Percentiles rank a stretch among this genome's conserved stretches.
phyloP scores from a whole-genome alignment of 148 eudicot species.

The Spergularia bocconei region DNA sequence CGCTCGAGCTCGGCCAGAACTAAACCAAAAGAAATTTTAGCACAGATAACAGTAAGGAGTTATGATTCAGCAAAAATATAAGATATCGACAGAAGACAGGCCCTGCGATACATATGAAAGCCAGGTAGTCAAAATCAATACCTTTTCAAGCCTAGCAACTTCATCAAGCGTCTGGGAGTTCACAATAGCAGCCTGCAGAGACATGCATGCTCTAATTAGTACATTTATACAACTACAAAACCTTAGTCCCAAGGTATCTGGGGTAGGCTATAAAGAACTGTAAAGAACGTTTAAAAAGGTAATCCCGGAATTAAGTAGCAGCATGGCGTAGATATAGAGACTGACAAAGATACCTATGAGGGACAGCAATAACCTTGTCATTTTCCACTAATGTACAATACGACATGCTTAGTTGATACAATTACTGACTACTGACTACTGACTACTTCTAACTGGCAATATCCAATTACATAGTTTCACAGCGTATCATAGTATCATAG shows the following conservation, averaged over 20 bases:
- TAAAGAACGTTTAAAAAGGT: neutral
- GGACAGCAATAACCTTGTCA: neutral
- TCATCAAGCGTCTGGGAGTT: slow-evolving; percentile 98
- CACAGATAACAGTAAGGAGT: neutral
- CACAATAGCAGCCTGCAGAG: slow-evolving; percentile 93
- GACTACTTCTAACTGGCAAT: neutral
- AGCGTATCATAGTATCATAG: too few relatives aligned
- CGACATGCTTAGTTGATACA: neutral
- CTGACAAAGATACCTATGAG: neutral
- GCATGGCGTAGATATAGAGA: neutral
- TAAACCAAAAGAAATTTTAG: neutral
- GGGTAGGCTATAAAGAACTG: neutral
- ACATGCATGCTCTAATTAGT: slow-evolving; percentile 8
- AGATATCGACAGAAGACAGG: neutral
- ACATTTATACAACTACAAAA: neutral
- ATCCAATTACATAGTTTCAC: neutral
- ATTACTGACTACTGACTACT: too few relatives aligned
- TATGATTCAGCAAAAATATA: neutral
- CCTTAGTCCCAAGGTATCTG: neutral
- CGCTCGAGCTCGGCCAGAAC: neutral
- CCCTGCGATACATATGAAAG: neutral
- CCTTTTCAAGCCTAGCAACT: slow-evolving; percentile 99
- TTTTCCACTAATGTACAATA: neutral
- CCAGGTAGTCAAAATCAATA: slow-evolving; percentile 22
- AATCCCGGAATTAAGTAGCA: neutral